Evolutionary conservation across 116 monocot species (phyloP), one percentile per base, ranked within the genome.

Genomic region (Dioscorea cayenensis): DNA sequence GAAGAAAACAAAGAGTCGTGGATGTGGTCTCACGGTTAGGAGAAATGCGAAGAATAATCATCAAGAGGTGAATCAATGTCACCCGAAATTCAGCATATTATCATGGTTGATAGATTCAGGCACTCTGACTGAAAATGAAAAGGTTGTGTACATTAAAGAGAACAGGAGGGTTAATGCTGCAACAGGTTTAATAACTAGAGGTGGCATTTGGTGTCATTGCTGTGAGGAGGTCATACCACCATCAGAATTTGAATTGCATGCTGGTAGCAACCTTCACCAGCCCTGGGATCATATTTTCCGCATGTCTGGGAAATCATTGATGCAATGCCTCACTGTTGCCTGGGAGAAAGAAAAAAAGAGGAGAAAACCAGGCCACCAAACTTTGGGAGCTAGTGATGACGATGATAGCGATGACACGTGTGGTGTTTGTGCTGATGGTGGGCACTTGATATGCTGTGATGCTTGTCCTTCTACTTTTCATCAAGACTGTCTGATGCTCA

Each of bases 341-440:
- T 87, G 82, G 85, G 75, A 83, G 49, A 72, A 73, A 52, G 83
- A 82, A 66, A 85, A 75, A 71, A 29, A 58, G 50, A 68, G 69
- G 60, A 81, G 65, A 17, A 76, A 69, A 62, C 61, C 76, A 62
- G 76, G 59, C 60, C 68, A 77, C 63, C 70, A 67, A 28, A 75
- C 35, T 23, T 60, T 79, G 20, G 77, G 66, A 68, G 18, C 63
- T 67, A 67, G 14, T 50, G 79, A 67, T 59, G 60, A 60, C 58
- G 87, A 91, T 83, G 76, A 82, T 36, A 91, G 83, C 72, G 91
- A 91, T 77, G 87, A 91, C 63, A 81, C 80, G 5, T 91, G 91
- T 28, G 87, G 87, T 27, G 72, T 91, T 60, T 91, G 91, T 77
- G 87, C 82, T 55, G 87, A 91, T 76, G 90, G 87, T 64, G 91